Evolutionary conservation across 108 stramenopile species (phyloP).

Genomic region (Fragilariopsis cylindrus): DNA sequence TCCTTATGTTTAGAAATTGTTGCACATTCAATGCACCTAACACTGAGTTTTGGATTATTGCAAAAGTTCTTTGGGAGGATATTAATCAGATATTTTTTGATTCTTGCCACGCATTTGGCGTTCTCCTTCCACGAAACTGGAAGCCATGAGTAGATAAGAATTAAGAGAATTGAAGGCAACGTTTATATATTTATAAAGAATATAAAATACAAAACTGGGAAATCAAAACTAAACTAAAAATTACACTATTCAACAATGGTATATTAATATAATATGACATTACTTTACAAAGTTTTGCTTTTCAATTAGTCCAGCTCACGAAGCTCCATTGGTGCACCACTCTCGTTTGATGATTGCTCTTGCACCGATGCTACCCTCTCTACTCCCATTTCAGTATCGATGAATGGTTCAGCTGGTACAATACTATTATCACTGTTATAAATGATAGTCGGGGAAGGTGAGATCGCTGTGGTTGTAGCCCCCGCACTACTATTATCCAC

Average conservation of each 20-base stretch:
- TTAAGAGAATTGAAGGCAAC: neutral
- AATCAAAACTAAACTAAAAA: neutral
- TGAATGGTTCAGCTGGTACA: neutral
- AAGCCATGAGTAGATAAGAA: constrained; percentile 9
- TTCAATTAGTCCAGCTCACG: neutral
- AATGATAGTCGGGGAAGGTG: neutral
- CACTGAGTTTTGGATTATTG: constrained; percentile 30
- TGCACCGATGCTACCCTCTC: neutral
- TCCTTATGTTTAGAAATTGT: constrained; percentile 69
- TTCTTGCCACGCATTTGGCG: constrained; percentile 19
- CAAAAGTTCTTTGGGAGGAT: constrained; percentile 31
- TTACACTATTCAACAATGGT: neutral
- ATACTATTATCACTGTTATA: neutral
- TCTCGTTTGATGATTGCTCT: neutral
- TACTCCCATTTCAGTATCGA: neutral
- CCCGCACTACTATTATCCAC: neutral
- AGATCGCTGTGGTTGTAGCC: neutral
- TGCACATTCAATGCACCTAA: constrained; percentile 61
- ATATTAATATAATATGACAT: neutral
- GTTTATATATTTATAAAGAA: neutral
- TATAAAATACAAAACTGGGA: neutral
- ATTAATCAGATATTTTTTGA: constrained; percentile 39
- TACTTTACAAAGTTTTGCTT: neutral
- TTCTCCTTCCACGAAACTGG: constrained; percentile 37
- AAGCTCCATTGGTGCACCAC: neutral